Evolutionary conservation across 108 stramenopile genomes (phyloP), one percentile per base, ranked within the genome.

Genomic region (Skeletonema marinoi): DNA sequence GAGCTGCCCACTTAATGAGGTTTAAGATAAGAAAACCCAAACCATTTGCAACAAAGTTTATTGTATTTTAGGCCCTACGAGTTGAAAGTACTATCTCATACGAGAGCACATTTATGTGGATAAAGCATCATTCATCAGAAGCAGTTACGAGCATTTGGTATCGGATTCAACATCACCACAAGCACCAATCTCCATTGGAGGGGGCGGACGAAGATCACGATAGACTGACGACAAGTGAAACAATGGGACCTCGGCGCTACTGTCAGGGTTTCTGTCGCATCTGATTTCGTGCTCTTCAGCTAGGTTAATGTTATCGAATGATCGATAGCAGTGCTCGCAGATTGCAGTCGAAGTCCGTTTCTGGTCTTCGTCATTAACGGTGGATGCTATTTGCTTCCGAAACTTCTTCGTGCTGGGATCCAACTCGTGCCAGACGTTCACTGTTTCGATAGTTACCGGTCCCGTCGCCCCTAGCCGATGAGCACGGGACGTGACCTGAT

Each of bases 391-490:
- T 51, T 71, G 46, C 39, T 81, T 80, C 3, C 61, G 46, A 29
- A 75, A 67, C 51, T 82, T 77, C 71, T 79, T 70, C 17, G 86
- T 85, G 51, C 50, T 77, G 10, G 61, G 36, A 73, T 74, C 75
- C 31, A 88, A 29, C 46, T 71, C 44, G 36, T 51, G 65, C 81
- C 78, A 86, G 0, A 73, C 73, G 38, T 86, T 75, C 5, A 95
- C 77, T 21, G 89, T 87, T n/a, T 89, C 88, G 19, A 95, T 87
- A 0, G 36, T 69, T 10, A 93, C 94, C 0, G 92, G 87, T 4
- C 83, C 89, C 3, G 85, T 90, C 4, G 88, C 83, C 29, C 94
- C 94, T 25, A 95, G 66, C 21, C 94, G 86, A 82, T 95, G 89
- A 48, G 94, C 94, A 3, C 94, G 88, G 44, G 84, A 83, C 5